Base-by-base conservation (phyloP, 1,284 basidiomycete genomes). In the Takashimella tepidaria region DNA sequence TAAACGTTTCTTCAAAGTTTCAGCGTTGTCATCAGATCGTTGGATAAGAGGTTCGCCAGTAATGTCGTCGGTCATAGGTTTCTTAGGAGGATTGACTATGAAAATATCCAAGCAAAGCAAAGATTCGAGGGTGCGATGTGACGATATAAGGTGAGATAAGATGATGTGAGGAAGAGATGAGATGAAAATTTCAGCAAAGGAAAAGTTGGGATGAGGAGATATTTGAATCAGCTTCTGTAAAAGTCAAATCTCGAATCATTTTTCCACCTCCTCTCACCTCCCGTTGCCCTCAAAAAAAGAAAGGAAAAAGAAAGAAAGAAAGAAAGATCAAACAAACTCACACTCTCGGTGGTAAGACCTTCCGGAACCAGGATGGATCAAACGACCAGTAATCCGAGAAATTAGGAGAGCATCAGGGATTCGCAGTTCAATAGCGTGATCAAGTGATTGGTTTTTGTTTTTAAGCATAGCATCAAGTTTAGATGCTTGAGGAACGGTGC, bases 361-460 rank as follows among this genome's bases (percentile, higher is more conserved):
- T 27, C 95, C 95, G 61, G 86, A 89, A 13, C 85, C 81, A 22
- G 88, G 86, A 79, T 98, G 95, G 66, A 98, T 84, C 56, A 98
- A 82, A 57, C 95, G 87, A 53, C 95, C 95, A 47, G 95, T 98
- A 74, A 98, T 98, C 62, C 95, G 88, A 19, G 90, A 92, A 73
- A 98, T 96, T 70, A 98, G 86, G 25, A 98, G 83, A 68, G 89
- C 86, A 79, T 98, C 95, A 61, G 90, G 87, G 72, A 98, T 93
- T 73, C 87, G 81, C 58, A 98, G 84, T 75, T 98, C 88, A 47
- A 98, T 83, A 55, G 92, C 93, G 53, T 86, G 87, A 79, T 98
- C 88, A 47, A 98, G 82, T 69, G 86, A 86, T 79, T 97, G 91
- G 66, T 88, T 84, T 70, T 89, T 86, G 13, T 70, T 75, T 20